phyloP scores from a whole-genome alignment of 495 filamentous ascomycete genomes.

The Xylaria telfairii region DNA sequence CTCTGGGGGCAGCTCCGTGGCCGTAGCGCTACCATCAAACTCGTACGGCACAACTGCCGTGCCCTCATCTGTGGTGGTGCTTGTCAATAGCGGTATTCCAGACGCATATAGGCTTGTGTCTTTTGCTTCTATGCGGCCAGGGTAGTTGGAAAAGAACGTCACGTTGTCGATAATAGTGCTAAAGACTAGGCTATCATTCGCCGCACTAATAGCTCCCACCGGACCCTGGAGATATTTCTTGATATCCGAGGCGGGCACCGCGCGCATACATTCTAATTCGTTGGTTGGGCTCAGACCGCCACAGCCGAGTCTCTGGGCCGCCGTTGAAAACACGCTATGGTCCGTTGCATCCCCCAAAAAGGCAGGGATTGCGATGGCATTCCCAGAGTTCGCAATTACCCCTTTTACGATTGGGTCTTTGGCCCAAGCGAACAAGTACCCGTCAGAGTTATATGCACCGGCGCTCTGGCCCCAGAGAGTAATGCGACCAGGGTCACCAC shows the following conservation, averaged over 20 bases:
- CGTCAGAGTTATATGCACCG: conserved; percentile 42
- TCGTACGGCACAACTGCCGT: conserved; percentile 11
- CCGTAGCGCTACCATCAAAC: conserved; percentile 3
- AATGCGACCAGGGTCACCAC: conserved; percentile 65
- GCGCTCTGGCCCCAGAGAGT: conserved; percentile 68
- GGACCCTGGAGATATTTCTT: background rate
- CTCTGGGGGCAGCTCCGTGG: background rate
- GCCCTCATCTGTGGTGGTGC: conserved; percentile 11
- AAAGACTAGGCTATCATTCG: conserved; percentile 4
- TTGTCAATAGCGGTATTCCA: conserved; percentile 3
- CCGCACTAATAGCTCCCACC: background rate
- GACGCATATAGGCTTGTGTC: conserved; percentile 1
- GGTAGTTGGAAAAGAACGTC: conserved; percentile 9
- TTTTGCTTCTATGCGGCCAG: conserved; percentile 4
- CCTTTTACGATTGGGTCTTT: conserved; percentile 45
- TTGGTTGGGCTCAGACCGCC: background rate
- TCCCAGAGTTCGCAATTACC: conserved; percentile 46
- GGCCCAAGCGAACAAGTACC: conserved; percentile 44
- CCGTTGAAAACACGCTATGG: background rate
- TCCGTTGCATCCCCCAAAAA: conserved; percentile 29
- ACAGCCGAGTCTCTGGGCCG: conserved; percentile 10
- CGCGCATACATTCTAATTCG: conserved; percentile 11
- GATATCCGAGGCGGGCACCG: background rate
- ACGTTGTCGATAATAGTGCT: conserved; percentile 3
- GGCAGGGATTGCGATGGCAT: conserved; percentile 53